Evolutionary conservation across 2,329 filamentous ascomycete species (phyloP).

Genomic region (Ophiostoma australiae): DNA sequence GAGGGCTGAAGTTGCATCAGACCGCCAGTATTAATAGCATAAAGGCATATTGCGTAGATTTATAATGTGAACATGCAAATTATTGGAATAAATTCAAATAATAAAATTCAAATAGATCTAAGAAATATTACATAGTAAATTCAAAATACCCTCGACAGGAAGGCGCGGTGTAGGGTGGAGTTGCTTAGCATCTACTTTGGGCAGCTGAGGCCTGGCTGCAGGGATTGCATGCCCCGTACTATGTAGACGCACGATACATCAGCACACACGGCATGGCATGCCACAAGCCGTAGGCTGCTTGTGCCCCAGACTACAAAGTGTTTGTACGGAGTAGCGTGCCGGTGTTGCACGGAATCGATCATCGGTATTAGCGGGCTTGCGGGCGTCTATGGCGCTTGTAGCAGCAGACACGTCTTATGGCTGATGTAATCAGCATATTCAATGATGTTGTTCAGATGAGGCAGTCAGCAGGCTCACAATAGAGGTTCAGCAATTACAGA

Average conservation of each 20-base stretch:
- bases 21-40: not conserved
- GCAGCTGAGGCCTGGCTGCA: slow-evolving; percentile 1
- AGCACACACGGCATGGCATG: not conserved
- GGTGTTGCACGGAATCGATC: not conserved
- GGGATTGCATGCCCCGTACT: not conserved
- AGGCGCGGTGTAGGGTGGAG: not conserved
- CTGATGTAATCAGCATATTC: not conserved
- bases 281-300: not conserved
- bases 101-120: not conserved
- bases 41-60: too few species aligned
- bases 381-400: slow-evolving; percentile 7
- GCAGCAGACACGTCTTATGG: not conserved
- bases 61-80: not conserved
- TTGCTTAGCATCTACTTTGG: not conserved
- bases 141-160: not conserved
- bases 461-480: not conserved
- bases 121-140: not conserved
- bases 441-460: not conserved
- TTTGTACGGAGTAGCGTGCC: slow-evolving; percentile 13
- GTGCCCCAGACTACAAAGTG: not conserved
- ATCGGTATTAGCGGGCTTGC: not conserved
- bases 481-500: not conserved
- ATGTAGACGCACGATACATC: not conserved
- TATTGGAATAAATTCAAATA: not conserved
- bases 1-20: not conserved